Evolutionary conservation across 768 basidiomycete genomes (phyloP).

Genomic region (Termitomyces sp.): DNA sequence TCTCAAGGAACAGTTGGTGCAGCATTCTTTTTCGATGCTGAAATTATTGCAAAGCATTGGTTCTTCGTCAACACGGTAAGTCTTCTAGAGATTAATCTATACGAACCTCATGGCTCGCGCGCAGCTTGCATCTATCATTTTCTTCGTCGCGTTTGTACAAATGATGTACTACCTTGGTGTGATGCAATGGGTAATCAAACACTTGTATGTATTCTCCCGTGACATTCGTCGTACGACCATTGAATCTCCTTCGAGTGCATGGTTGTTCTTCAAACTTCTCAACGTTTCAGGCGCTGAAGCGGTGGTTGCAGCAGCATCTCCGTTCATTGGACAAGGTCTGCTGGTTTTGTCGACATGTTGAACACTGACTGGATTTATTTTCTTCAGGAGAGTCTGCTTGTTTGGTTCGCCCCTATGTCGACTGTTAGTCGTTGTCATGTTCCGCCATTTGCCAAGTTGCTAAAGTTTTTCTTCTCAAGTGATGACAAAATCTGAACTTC

Average conservation of each 20-base stretch:
- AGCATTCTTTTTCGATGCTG: slow-evolving; percentile 76
- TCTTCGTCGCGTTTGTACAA: slow-evolving; percentile 91
- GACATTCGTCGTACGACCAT: background rate
- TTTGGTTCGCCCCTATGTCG: slow-evolving; percentile 80
- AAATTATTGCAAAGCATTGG: slow-evolving; percentile 67
- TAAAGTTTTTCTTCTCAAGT: slow-evolving; percentile 24
- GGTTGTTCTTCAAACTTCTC: slow-evolving; percentile 92
- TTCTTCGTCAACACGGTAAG: slow-evolving; percentile 80
- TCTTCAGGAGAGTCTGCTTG: slow-evolving; percentile 71
- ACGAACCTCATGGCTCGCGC: background rate
- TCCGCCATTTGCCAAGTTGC: slow-evolving; percentile 4
- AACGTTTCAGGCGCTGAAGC: slow-evolving; percentile 94
- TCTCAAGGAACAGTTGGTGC: slow-evolving; percentile 65
- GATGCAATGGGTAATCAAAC: slow-evolving; percentile 90
- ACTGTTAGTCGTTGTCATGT: slow-evolving; percentile 33
- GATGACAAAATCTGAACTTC: slow-evolving; percentile 87
- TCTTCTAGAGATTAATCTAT: background rate
- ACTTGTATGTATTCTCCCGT: slow-evolving; percentile 51
- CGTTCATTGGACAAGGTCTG: slow-evolving; percentile 87
- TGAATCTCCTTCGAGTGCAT: slow-evolving; percentile 50
- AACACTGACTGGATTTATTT: background rate
- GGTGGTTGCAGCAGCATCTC: slow-evolving; percentile 87
- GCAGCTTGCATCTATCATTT: slow-evolving; percentile 77
- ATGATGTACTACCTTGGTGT: slow-evolving; percentile 89
- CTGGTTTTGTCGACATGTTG: background rate